Conservation (phyloP, 768 basidiomycete species). For the Collybia mongolica region DNA sequence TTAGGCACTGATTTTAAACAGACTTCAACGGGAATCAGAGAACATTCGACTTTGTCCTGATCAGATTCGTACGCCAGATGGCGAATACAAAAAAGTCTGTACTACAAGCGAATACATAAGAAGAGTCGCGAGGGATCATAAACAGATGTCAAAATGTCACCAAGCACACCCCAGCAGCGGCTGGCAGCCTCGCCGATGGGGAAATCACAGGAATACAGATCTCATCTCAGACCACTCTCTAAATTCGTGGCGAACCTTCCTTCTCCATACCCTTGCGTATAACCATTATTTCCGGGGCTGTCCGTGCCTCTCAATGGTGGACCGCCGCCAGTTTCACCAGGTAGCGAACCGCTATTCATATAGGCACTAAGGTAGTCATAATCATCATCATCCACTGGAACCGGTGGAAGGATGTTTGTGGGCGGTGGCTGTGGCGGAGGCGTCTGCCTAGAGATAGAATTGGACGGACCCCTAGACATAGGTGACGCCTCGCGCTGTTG, state of each 20-base stretch:
- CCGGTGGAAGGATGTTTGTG: slow-evolving; percentile 9
- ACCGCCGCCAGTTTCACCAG: slow-evolving; percentile 8
- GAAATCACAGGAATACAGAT: neutral
- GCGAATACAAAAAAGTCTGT: too few relatives aligned
- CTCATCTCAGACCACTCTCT: slow-evolving; percentile 22
- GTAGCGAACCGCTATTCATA: slow-evolving; percentile 20
- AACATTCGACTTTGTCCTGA: too few relatives aligned
- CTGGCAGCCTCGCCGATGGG: too few relatives aligned
- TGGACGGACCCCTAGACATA: slow-evolving; percentile 2
- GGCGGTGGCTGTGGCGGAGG: slow-evolving; percentile 14
- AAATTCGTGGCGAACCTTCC: slow-evolving; percentile 49
- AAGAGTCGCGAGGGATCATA: too few relatives aligned
- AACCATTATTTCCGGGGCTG: slow-evolving; percentile 4
- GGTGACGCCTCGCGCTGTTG: slow-evolving; percentile 16
- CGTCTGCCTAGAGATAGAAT: slow-evolving; percentile 13
- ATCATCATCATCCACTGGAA: slow-evolving; percentile 37
- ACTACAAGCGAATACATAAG: too few relatives aligned
- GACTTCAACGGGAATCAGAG: too few relatives aligned
- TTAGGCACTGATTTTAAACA: too few relatives aligned
- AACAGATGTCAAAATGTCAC: too few relatives aligned
- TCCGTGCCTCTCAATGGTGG: slow-evolving; percentile 7
- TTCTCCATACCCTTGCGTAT: slow-evolving; percentile 28
- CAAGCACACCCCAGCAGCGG: too few relatives aligned
- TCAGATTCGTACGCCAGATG: too few relatives aligned
- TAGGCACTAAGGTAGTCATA: slow-evolving; percentile 65